A percentile compares a stretch with the other conserved stretches of the same genome.
Conservation (phyloP, 176 grass and related monocot genomes). For the Raddia distichophylla region DNA sequence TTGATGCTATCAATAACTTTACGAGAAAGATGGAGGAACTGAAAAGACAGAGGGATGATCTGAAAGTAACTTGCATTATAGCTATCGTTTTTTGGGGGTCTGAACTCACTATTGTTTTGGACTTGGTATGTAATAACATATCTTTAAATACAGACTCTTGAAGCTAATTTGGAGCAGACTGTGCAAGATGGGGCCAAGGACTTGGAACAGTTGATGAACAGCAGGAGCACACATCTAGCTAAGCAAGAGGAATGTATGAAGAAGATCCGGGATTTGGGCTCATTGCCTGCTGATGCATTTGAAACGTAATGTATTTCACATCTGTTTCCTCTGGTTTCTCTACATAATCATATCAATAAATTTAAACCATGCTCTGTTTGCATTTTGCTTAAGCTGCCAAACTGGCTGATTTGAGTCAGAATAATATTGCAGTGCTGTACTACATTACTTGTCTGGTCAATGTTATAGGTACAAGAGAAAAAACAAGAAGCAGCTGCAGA, state of each 20-base stretch:
- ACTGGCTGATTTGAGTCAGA: conserved; percentile 6
- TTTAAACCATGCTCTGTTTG: background rate
- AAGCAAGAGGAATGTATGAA: conserved; percentile 98
- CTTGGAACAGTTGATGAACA: conserved; percentile 86
- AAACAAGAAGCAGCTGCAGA: conserved; percentile 93
- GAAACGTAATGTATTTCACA: conserved; percentile 65
- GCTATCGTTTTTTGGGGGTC: background rate
- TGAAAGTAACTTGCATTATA: conserved; percentile 64
- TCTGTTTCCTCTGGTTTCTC: background rate
- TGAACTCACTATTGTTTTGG: conserved; percentile 20
- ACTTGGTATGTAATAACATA: conserved; percentile 20
- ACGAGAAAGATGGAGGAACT: conserved; percentile 65
- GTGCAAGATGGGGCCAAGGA: conserved; percentile 82
- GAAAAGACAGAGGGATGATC: conserved; percentile 73
- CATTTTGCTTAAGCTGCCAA: conserved; percentile 24
- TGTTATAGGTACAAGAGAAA: conserved; percentile 85
- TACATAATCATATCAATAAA: background rate
- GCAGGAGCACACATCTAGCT: conserved; percentile 68
- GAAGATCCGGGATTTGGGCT: conserved; percentile 95
- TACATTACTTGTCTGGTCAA: conserved; percentile 15
- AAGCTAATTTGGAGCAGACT: conserved; percentile 76
- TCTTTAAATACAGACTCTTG: conserved; percentile 60
- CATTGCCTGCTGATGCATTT: conserved; percentile 92
- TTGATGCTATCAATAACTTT: conserved; percentile 67
- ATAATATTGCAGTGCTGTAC: background rate